These are phyloP conservation scores for Yamadazyma endophytica DNA, from an alignment of 805 yeast genomes.

Conservation along the genomic window DNA sequence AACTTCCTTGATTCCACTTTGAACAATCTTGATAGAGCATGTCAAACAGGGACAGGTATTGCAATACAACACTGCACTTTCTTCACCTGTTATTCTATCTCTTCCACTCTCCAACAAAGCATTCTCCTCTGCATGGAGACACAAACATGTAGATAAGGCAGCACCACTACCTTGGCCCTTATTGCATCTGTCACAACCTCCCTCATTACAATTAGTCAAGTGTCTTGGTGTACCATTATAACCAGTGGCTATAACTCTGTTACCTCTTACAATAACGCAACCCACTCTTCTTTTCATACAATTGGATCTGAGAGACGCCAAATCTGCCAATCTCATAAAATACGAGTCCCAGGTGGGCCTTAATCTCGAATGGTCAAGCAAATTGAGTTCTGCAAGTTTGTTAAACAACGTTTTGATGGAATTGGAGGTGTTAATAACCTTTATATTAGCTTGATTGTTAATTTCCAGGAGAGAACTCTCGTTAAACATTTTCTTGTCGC, in stretches of 20 bases:
- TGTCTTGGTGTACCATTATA: slow-evolving; percentile 97
- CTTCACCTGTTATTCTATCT: slow-evolving; percentile 52
- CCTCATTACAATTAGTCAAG: slow-evolving; percentile 83
- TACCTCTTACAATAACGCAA: slow-evolving; percentile 85
- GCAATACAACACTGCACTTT: slow-evolving; percentile 67
- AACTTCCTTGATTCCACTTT: slow-evolving; percentile 85
- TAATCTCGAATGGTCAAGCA: slow-evolving; percentile 43
- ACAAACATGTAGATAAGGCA: slow-evolving; percentile 76
- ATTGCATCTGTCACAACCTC: slow-evolving; percentile 93
- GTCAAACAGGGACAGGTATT: slow-evolving; percentile 97
- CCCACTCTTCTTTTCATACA: slow-evolving; percentile 98
- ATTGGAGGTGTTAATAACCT: slow-evolving; percentile 35
- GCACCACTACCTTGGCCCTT: slow-evolving; percentile 59
- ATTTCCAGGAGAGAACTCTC: slow-evolving; percentile 54
- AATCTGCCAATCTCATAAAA: slow-evolving; percentile 87
- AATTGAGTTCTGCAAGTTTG: slow-evolving; percentile 36
- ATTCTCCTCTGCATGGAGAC: slow-evolving; percentile 96
- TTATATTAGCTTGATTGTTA: slow-evolving; percentile 50
- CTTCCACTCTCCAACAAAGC: slow-evolving; percentile 93
- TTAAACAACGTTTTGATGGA: slow-evolving; percentile 31
- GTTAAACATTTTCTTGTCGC: slow-evolving; percentile 33
- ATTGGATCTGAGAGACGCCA: slow-evolving; percentile 89
- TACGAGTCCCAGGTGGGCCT: slow-evolving; percentile 97
- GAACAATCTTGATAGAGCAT: slow-evolving; percentile 92
- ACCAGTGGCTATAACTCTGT: slow-evolving; percentile 90